Evolutionary conservation across 768 basidiomycete species (phyloP).

Genomic region (Tricholoma hemisulphureum): DNA sequence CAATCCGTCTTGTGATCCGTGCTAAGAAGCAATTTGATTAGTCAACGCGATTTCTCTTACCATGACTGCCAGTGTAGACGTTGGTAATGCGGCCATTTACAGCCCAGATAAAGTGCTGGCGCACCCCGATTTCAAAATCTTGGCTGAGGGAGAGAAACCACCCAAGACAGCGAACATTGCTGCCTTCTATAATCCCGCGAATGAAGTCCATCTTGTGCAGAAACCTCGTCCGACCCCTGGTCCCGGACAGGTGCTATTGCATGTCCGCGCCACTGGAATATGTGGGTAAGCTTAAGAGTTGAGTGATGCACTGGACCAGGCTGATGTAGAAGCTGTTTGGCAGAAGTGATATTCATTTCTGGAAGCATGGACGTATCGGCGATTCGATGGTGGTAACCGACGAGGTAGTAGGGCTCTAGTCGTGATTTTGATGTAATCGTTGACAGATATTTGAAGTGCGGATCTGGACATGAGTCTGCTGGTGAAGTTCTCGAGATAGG

Average conservation of each 20-base stretch:
- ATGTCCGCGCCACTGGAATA: conserved; percentile 67
- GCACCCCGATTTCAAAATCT: conserved; percentile 53
- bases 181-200: conserved; percentile 61
- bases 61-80: conserved; percentile 26
- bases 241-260: conserved; percentile 63
- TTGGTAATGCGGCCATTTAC: conserved; percentile 46
- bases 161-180: conserved; percentile 52
- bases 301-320: not conserved
- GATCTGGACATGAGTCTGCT: conserved; percentile 70
- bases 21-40: no score
- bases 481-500: conserved; percentile 65
- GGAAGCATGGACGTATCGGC: conserved; percentile 67
- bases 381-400: conserved; percentile 71
- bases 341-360: conserved; percentile 74
- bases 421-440: not conserved
- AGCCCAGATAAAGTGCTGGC: conserved; percentile 55
- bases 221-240: conserved; percentile 61
- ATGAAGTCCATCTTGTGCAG: conserved; percentile 66
- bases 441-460: conserved; percentile 41
- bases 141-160: conserved; percentile 50
- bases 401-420: conserved; percentile 41
- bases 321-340: not conserved
- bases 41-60: conserved; percentile 23
- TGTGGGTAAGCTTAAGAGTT: conserved; percentile 49
- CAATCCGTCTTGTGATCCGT: not conserved